Base-by-base conservation (phyloP, 2,329 filamentous ascomycete genomes). In the Arthrobotrys iridis region DNA sequence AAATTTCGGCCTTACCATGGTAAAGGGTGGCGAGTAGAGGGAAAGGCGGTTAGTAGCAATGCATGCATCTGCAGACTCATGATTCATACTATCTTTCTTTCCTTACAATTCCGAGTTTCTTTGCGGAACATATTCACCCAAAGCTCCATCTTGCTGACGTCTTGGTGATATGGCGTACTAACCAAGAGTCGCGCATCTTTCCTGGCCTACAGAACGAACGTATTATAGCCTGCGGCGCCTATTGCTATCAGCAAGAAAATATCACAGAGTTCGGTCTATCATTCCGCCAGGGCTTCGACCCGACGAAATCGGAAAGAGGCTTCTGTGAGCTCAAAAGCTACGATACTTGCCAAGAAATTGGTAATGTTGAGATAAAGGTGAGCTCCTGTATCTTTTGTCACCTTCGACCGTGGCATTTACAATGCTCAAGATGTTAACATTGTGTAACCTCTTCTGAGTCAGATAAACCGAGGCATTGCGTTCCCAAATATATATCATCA, bases 201-300 rank as follows among this genome's bases (percentile, higher is more conserved):
- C n/a, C n/a, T n/a, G n/a, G 13, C 80, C 45, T 11, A 6, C 40
- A 83, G 81, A 90, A 91, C 77, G 89, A 91, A 80, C 86, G 86
- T 74, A 89, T 91, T 37, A 86, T 85, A 77, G 87, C 88, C 0
- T 88, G 87, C 0, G 86, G 88, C 0, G 81, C 90, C 15, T 89
- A 88, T 80, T 88, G 88, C 80, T 87, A 87, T 77, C 86, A 89
- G 75, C 82, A 80, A 48, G 84, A 88, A 0, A 91, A 91, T 79
- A 85, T 90, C 58, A 85, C 85, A 0, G 83, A 85, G 0, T 84
- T 83, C 59, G 79, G 78, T 4, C 83, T 90, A 4, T 81, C 82
- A 2, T 88, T 90, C 78, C 85, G 84, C 7, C 85, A 85, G 13
- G 30, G 20, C 13, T 46, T 50, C 20, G 20, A 2, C 15, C 2